phyloP scores from a whole-genome alignment of 805 yeast genomes.

The Candida koratica region DNA sequence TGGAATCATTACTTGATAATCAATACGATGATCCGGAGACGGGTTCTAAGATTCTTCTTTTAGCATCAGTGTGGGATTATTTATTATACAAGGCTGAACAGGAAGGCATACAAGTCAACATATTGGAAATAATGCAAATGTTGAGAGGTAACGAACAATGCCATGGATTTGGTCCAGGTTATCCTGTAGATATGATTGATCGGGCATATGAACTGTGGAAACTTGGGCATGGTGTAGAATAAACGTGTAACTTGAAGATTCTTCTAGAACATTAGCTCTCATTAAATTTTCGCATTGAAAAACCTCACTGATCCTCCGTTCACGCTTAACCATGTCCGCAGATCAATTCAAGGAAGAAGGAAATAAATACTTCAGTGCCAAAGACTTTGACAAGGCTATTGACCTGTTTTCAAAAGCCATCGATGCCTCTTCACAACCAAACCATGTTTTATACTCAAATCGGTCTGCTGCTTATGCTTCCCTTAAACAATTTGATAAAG shows the following conservation, averaged over 20 bases:
- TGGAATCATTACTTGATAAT: slow-evolving; percentile 18
- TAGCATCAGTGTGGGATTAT: slow-evolving; percentile 84
- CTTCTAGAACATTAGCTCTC: slow-evolving; percentile 2
- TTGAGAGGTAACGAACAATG: slow-evolving; percentile 70
- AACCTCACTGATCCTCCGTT: background rate
- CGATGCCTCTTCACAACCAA: slow-evolving; percentile 73
- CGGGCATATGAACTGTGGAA: slow-evolving; percentile 23
- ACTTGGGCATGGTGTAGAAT: background rate
- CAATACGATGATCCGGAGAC: slow-evolving; percentile 32
- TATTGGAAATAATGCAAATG: slow-evolving; percentile 52
- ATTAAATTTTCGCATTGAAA: background rate
- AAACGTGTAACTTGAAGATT: background rate
- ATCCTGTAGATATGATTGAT: slow-evolving; percentile 44
- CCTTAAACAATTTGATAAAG: slow-evolving; percentile 64
- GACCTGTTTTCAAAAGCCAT: slow-evolving; percentile 84
- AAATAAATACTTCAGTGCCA: slow-evolving; percentile 85
- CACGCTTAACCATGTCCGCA: slow-evolving; percentile 35
- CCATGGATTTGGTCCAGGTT: slow-evolving; percentile 77
- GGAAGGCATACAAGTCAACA: slow-evolving; percentile 49
- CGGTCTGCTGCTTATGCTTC: slow-evolving; percentile 92
- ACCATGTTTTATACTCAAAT: slow-evolving; percentile 90
- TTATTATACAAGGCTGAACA: slow-evolving; percentile 46
- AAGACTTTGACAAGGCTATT: slow-evolving; percentile 76
- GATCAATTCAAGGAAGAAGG: slow-evolving; percentile 88
- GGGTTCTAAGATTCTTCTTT: slow-evolving; percentile 54